Base-by-base conservation (phyloP, 495 filamentous ascomycete species). In the Penicillium silybi region DNA sequence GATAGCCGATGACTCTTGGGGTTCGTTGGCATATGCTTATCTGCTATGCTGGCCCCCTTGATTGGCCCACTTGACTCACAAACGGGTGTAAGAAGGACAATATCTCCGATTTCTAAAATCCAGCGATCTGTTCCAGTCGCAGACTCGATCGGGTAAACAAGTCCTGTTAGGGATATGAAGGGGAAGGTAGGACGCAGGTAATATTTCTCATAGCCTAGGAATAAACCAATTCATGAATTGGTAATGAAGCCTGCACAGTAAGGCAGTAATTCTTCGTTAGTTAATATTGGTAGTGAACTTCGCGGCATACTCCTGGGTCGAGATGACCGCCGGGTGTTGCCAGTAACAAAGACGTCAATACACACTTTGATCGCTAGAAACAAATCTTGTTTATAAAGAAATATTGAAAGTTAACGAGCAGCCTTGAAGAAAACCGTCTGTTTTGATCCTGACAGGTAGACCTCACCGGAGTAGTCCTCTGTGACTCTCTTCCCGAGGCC, bases 1-100 rank as follows among this genome's bases (percentile, higher is more conserved):
- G 6, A 18, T 39, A 39, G 16, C 18, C 4, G n/a, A 39, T 38
- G 6, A 3, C 19, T 43, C 7, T 44, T 9, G 6, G n/a, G 22
- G 22, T 44, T n/a, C 20, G 22, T 27, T 44, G 23, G 22, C 13
- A 17, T 44, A 44, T 44, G 44, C 27, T 46, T 44, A 38, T 51
- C 48, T 44, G 40, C 19, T 38, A 39, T 44, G 41, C 13, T 15
- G 15, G 5, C 22, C 15, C 23, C 37, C 37, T 39, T 18, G 37
- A 17, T 19, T 32, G 11, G 8, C 11, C 29, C 16, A 19, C 37
- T 39, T 19, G 37, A 19, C 37, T 10, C 37, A 1, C 13, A 9
- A 9, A 9, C n/a, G 6, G 16, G 37, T 19, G 37, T 18, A 4
- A 6, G 7, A 13, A 32, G 11, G 29, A 10, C 9, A 32, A 32